Evolutionary conservation across 768 basidiomycete species (phyloP), one percentile per base, ranked within the genome.

Genomic region (Hygrocybe punicea): DNA sequence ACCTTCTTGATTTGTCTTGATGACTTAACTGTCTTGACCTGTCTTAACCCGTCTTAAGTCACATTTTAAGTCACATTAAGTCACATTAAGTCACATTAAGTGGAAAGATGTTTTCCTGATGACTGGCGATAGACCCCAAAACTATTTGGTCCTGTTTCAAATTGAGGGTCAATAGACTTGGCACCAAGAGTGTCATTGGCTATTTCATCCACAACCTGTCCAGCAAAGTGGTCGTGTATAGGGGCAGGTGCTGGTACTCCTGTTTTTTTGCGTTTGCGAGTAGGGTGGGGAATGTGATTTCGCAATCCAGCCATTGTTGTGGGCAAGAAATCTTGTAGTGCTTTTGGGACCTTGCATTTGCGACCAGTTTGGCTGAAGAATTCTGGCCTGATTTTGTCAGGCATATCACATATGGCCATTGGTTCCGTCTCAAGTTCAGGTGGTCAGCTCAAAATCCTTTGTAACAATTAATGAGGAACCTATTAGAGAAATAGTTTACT

Each of bases 81-180:
- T n/a, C n/a, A n/a, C n/a, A n/a, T n/a, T n/a, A n/a, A n/a, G n/a
- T n/a, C n/a, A n/a, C n/a, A n/a, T n/a, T n/a, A n/a, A n/a, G n/a
- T n/a, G n/a, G n/a, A n/a, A n/a, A n/a, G n/a, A n/a, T n/a, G n/a
- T n/a, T n/a, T n/a, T n/a, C n/a, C n/a, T n/a, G n/a, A n/a, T n/a
- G n/a, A 70, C 4, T 63, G 54, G 13, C 61, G 60, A 53, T 65
- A 70, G 3, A 68, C 51, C 0, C 67, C 65, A 46, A 62, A 58
- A 1, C 48, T 29, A 40, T 69, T 61, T 2, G 62, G 63, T 33
- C 60, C 51, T 1, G 65, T 69, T 44, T 55, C 54, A 51, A 64
- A 61, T 34, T 42, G 16, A 42, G 19, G 16, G 39, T 16, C 39
- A 42, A 42, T 19, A 11, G 39, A 14, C 14, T 19, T 6, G 14